Conservation (phyloP, 2,329 filamentous ascomycete genomes). For the Akanthomyces uredinophilus region DNA sequence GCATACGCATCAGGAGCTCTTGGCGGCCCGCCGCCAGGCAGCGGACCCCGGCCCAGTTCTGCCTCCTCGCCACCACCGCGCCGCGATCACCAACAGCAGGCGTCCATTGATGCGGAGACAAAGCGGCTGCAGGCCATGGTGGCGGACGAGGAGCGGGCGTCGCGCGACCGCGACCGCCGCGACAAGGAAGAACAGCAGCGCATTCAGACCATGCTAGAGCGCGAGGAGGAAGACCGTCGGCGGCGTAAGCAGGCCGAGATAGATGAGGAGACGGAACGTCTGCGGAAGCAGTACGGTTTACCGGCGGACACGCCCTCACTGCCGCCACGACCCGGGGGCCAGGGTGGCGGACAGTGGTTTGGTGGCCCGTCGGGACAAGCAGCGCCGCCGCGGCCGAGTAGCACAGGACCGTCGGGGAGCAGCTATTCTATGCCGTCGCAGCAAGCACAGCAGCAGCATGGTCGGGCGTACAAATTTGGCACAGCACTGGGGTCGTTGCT, state of each 20-base stretch:
- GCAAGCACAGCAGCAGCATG: conserved; percentile 11
- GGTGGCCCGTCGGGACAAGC: conserved; percentile 4
- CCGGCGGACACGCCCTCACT: conserved; percentile 15
- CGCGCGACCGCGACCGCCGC: conserved; percentile 50
- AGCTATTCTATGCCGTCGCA: neutral
- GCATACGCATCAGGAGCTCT: conserved; percentile 17
- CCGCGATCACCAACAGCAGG: conserved; percentile 25
- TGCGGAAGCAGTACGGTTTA: conserved; percentile 64
- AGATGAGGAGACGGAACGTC: conserved; percentile 76
- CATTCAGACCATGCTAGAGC: conserved; percentile 60
- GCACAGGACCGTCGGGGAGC: conserved; percentile 2
- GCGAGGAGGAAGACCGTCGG: conserved; percentile 56
- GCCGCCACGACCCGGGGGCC: conserved; percentile 2
- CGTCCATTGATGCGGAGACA: conserved; percentile 68
- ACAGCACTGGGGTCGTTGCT: conserved; percentile 13
- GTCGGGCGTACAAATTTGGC: conserved; percentile 12
- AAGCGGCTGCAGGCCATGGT: conserved; percentile 59
- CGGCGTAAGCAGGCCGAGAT: conserved; percentile 51
- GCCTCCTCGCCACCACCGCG: conserved; percentile 30
- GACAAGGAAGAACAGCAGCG: conserved; percentile 50
- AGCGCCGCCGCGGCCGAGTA: conserved; percentile 7
- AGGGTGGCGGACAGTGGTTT: neutral
- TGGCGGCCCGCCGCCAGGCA: conserved; percentile 41
- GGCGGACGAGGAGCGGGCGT: conserved; percentile 44
- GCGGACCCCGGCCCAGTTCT: conserved; percentile 36